Evolutionary conservation across 257 asterid genomes (phyloP).

Genomic region (Solanum verrucosum): DNA sequence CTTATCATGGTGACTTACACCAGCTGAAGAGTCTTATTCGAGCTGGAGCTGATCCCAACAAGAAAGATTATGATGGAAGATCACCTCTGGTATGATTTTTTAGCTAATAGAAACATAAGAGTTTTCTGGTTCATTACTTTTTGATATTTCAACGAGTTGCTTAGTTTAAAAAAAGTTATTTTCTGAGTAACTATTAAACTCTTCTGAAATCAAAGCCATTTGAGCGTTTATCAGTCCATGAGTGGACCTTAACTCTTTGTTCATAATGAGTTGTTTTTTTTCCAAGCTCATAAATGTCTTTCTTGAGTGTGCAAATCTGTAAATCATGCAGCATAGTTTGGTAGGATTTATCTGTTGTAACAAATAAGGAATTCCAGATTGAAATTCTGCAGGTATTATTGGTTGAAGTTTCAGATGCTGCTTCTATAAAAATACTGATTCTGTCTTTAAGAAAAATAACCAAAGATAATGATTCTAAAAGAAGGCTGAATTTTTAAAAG

Average conservation of each 20-base stretch:
- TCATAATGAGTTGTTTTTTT: not conserved
- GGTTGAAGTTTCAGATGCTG: not conserved
- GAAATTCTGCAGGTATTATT: not conserved
- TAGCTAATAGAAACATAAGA: not conserved
- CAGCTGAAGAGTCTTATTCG: conserved; percentile 67
- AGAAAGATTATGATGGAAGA: conserved; percentile 87
- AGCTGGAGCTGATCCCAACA: conserved; percentile 90
- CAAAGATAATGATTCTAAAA: not conserved
- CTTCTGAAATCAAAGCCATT: not conserved
- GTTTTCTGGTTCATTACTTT: not conserved
- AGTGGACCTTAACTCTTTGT: not conserved
- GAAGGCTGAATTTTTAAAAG: not conserved
- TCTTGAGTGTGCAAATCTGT: not conserved
- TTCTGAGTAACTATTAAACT: not conserved
- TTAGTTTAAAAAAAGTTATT: not conserved
- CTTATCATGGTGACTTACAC: conserved; percentile 71
- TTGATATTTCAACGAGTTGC: not conserved
- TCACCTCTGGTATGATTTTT: conserved; percentile 68
- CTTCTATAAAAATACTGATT: not conserved
- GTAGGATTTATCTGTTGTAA: not conserved
- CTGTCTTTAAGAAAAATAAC: not conserved
- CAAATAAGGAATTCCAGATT: not conserved
- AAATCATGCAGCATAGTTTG: not conserved
- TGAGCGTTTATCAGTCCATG: not conserved
- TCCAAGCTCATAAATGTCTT: not conserved